Percentiles rank a stretch among this genome's conserved stretches.
Evolutionary conservation across 768 basidiomycete species (phyloP).

Genomic region (Termitomyces sp.): DNA sequence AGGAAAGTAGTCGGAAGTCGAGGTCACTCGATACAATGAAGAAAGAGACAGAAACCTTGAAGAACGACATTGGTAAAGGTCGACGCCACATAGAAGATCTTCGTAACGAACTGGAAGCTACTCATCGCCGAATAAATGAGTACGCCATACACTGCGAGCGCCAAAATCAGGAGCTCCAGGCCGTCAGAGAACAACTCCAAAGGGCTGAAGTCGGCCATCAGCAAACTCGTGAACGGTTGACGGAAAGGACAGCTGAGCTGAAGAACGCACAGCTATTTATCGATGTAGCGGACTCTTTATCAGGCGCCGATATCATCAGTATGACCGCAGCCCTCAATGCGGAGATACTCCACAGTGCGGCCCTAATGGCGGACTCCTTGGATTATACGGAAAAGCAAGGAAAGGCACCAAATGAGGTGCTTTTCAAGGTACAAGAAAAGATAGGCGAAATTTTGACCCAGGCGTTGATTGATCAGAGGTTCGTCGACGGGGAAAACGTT

Average conservation of each 20-base stretch:
- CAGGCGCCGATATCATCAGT: slow-evolving; percentile 21
- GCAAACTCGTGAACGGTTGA: neutral
- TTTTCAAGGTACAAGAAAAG: neutral
- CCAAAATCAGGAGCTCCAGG: neutral
- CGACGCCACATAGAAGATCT: neutral
- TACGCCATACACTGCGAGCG: neutral
- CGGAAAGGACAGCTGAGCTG: slow-evolving; percentile 16
- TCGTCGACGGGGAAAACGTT: neutral
- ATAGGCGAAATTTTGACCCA: slow-evolving; percentile 15
- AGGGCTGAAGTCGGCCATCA: neutral
- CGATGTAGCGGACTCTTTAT: slow-evolving; percentile 17
- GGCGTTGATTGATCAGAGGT: slow-evolving; percentile 2
- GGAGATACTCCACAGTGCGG: slow-evolving; percentile 47
- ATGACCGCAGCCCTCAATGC: slow-evolving; percentile 42
- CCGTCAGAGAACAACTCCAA: neutral
- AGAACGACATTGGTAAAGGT: neutral
- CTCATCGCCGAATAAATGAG: neutral
- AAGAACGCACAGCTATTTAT: slow-evolving; percentile 17
- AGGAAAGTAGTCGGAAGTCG: neutral
- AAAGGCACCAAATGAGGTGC: neutral
- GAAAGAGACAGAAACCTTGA: neutral
- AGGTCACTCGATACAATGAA: neutral
- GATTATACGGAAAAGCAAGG: neutral
- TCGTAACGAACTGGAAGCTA: neutral
- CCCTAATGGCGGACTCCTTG: slow-evolving; percentile 41